These are phyloP conservation scores for Trypanosoma brucei DNA, from an alignment of 208 protist genomes.

Conservation along the genomic window DNA sequence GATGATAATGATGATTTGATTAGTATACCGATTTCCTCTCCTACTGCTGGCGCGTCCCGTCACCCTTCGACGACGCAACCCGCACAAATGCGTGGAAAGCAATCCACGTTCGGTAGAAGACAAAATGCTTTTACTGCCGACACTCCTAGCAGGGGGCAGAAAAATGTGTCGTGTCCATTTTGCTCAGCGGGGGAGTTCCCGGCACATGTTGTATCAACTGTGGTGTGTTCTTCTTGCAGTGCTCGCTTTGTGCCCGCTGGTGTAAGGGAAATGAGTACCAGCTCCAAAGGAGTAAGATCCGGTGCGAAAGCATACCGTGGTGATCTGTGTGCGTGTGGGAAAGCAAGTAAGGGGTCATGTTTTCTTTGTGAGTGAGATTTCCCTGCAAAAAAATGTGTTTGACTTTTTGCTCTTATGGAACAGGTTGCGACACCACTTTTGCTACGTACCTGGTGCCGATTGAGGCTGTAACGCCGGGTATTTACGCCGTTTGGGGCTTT, in stretches of 20 bases:
- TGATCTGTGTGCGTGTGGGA: constrained; percentile 43
- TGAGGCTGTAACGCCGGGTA: too few relatives aligned
- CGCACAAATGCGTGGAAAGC: not conserved
- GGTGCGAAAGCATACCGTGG: not conserved
- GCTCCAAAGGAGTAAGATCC: constrained; percentile 2
- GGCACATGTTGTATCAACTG: constrained; percentile 10
- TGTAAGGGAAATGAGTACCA: constrained; percentile 16
- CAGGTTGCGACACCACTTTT: too few relatives aligned
- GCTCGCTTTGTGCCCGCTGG: constrained; percentile 18
- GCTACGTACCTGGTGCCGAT: too few relatives aligned
- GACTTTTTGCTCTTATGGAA: too few relatives aligned
- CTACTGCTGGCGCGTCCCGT: not conserved
- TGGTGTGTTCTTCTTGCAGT: constrained; percentile 18
- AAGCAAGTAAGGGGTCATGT: constrained; percentile 48
- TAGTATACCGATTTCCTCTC: not conserved
- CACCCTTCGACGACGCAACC: not conserved
- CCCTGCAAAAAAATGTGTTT: too few relatives aligned
- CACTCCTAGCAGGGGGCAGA: not conserved
- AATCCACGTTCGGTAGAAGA: not conserved
- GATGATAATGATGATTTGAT: constrained; percentile 16
- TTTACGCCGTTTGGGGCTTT: too few relatives aligned
- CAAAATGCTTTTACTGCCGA: not conserved
- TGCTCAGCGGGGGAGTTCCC: constrained; percentile 18
- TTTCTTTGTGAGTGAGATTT: constrained; percentile 61
- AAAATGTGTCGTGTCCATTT: constrained; percentile 18